phyloP scores from a whole-genome alignment of 805 yeast genomes.

The Kodamaea kaohsiungensis region DNA sequence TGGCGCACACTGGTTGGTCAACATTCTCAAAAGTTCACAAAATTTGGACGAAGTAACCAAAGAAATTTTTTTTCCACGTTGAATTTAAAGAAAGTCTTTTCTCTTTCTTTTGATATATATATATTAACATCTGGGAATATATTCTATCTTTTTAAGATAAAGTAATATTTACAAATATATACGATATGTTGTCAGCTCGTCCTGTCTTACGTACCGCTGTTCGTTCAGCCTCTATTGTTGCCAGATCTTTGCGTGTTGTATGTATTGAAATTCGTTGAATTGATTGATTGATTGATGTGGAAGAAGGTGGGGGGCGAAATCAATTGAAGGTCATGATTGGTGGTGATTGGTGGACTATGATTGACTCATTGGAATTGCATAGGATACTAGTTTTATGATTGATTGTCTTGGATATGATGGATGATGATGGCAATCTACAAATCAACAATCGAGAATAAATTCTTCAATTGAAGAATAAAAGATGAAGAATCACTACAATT shows the following conservation, averaged over 20 bases:
- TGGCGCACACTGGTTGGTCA: slow-evolving; percentile 14
- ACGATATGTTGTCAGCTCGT: slow-evolving; percentile 79
- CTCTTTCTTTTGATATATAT: slow-evolving; percentile 9
- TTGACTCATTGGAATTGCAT: too few species aligned
- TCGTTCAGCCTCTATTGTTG: slow-evolving; percentile 61
- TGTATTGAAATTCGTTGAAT: slow-evolving; percentile 13
- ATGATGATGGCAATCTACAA: too few species aligned
- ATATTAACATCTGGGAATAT: slow-evolving; percentile 11
- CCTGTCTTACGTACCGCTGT: slow-evolving; percentile 83
- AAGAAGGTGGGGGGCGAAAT: neutral
- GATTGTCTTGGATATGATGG: too few species aligned
- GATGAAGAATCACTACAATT: neutral
- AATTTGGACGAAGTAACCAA: slow-evolving; percentile 9
- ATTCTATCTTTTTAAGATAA: slow-evolving; percentile 17
- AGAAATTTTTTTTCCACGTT: slow-evolving; percentile 10
- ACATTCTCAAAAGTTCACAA: neutral
- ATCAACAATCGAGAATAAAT: too few species aligned
- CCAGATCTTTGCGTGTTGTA: slow-evolving; percentile 29
- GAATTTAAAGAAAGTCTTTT: slow-evolving; percentile 12
- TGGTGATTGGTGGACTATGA: too few species aligned
- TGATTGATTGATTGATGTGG: neutral
- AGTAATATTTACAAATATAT: slow-evolving; percentile 12
- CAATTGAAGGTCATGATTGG: neutral
- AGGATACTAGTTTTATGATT: too few species aligned
- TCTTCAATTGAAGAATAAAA: too few species aligned